Evolutionary conservation across 164 flowering plant species (phyloP), one percentile per base, ranked within the genome.

Genomic region (Santalum album): DNA sequence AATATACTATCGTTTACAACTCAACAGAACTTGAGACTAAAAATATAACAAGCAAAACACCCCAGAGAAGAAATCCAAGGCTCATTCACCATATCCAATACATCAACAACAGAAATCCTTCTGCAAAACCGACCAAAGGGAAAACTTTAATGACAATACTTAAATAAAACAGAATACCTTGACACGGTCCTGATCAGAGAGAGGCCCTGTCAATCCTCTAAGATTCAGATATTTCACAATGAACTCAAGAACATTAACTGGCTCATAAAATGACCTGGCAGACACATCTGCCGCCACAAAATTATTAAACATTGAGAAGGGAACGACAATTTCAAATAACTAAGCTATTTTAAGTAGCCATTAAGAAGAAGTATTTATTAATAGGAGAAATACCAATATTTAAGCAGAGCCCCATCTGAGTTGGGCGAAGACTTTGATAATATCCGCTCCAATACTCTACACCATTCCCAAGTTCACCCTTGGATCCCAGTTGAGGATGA

Each of bases 281-380:
- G 97, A 80, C 16, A 84, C 70, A 73, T 92, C 99, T 89, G 70
- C n/a, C n/a, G n/a, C n/a, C n/a, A n/a, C 58, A 67, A n/a, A n/a
- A n/a, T n/a, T n/a, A n/a, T n/a, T n/a, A n/a, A n/a, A n/a, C n/a
- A n/a, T n/a, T n/a, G n/a, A n/a, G n/a, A n/a, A n/a, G n/a, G n/a
- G n/a, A n/a, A n/a, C n/a, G n/a, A n/a, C n/a, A n/a, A n/a, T n/a
- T n/a, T n/a, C n/a, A n/a, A n/a, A n/a, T n/a, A n/a, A n/a, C n/a
- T n/a, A n/a, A n/a, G n/a, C n/a, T n/a, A n/a, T n/a, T n/a, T n/a
- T n/a, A n/a, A n/a, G n/a, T n/a, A n/a, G n/a, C n/a, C n/a, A n/a
- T n/a, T n/a, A n/a, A n/a, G n/a, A 43, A 14, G 7, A 43, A 43
- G 12, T 12, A 43, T 16, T 43, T 43, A 17, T 5, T 38, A 27